Evolutionary conservation across 257 asterid genomes (phyloP).

Genomic region (Cordia subcordata): DNA sequence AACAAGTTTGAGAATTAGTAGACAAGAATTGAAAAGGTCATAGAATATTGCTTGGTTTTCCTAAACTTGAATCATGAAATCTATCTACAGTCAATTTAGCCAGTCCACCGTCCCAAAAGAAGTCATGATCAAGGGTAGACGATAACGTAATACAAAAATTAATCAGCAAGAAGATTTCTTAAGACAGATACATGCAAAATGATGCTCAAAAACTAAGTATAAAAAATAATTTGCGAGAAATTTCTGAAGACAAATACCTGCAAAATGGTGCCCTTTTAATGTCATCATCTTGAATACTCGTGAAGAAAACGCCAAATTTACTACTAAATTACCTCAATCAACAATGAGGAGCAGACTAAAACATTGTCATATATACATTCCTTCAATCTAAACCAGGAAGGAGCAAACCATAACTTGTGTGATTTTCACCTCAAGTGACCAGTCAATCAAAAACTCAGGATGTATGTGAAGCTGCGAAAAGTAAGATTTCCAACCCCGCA

Average conservation of each 20-base stretch:
- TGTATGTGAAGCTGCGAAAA: background rate
- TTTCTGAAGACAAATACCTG: background rate
- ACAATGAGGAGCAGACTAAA: background rate
- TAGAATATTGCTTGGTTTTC: no score
- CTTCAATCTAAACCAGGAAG: background rate
- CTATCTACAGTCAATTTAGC: no score
- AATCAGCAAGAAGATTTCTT: no score
- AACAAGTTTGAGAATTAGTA: no score
- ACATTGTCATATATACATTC: background rate
- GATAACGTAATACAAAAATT: no score
- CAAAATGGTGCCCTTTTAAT: background rate
- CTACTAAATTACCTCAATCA: background rate
- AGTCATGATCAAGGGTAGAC: no score
- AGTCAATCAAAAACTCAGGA: constrained; percentile 3
- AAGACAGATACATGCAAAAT: background rate
- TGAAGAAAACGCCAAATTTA: background rate
- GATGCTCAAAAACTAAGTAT: background rate
- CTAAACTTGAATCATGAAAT: no score
- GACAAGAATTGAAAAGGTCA: no score
- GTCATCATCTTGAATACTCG: background rate
- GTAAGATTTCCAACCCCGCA: background rate
- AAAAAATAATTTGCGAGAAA: background rate
- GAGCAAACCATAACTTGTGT: background rate
- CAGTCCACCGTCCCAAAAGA: no score
- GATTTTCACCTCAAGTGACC: background rate